phyloP scores from a whole-genome alignment of 2,329 filamentous ascomycete species.

The Neodidymelliopsis sp. region DNA sequence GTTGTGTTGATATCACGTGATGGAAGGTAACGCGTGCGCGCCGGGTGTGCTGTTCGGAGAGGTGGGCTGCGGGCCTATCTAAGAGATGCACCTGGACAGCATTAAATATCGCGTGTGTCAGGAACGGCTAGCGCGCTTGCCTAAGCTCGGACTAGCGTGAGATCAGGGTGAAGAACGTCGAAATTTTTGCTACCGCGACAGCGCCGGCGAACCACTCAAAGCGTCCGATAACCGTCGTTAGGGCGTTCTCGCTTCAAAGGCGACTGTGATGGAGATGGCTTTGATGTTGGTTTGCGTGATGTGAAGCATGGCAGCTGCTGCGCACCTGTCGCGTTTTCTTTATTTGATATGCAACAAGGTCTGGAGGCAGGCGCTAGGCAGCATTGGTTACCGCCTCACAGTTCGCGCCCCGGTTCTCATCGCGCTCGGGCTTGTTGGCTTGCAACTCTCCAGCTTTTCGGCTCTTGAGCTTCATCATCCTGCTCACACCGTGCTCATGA shows the following conservation, averaged over 20 bases:
- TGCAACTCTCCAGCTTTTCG: conserved; percentile 13
- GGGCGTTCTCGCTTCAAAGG: conserved; percentile 1
- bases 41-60: conserved; percentile 39
- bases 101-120: conserved; percentile 34
- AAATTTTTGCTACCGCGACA: conserved; percentile 39
- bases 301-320: conserved; percentile 9
- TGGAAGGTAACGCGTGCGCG: conserved; percentile 33
- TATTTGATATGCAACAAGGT: conserved; percentile 25
- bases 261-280: conserved; percentile 1
- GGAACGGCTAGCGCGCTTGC: conserved; percentile 28
- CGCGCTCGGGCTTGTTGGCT: conserved; percentile 16
- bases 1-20: conserved; percentile 32
- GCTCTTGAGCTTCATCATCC: background rate
- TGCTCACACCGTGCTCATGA: background rate
- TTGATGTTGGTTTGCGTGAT: conserved; percentile 10
- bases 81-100: conserved; percentile 31
- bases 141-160: conserved; percentile 26
- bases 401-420: conserved; percentile 16
- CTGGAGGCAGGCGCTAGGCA: conserved; percentile 29
- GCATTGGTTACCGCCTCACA: conserved; percentile 31
- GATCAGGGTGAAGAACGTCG: conserved; percentile 37
- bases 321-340: conserved; percentile 21
- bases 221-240: conserved; percentile 8
- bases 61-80: conserved; percentile 43
- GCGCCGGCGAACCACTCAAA: conserved; percentile 27